Evolutionary conservation across 129 eudicot species (phyloP), one percentile per base, ranked within the genome.

Genomic region (Sambucus nigra): DNA sequence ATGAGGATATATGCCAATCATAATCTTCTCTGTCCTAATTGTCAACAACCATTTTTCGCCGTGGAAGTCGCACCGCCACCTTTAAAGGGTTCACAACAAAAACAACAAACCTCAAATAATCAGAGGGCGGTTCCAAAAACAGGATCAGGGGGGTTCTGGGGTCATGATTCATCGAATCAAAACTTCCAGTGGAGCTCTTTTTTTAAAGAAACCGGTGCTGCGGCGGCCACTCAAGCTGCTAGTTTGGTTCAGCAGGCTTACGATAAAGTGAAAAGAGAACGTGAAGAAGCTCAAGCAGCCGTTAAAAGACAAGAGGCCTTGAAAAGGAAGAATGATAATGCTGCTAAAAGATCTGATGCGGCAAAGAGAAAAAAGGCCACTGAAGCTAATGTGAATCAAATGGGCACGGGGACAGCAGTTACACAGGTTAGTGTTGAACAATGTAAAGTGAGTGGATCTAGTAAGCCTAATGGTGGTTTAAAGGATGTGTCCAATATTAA

Each of bases 1-100:
- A 68, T 79, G 52, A 73, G 87, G 57, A 73, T 76, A 75, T 84
- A 84, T 75, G 64, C 78, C 16, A 84, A 84, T 60, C 84, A 77
- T 57, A 69, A 88, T 71, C 87, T 88, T 20, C 68, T 84, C 46
- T 88, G 97, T 73, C 97, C 94, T 6, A 78, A 75, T 78, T 88
- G 97, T 54, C 76, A 69, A 55, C 81, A 77, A 59, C 80, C 94
- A 23, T 88, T 80, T 66, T 76, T 84, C 28, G 94, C 97, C 1
- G 54, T 75, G 49, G 94, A 88, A 67, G 76, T 69, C 19, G 68
- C 72, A 12, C 76, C 87, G 28, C 94, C 97, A 15, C 33, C 63
- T 53, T 63, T 81, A 15, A 74, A 77, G 53, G 68, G 63, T 57
- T 58, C 80, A 25, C 66, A 48, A 13, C 68, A 66, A 24, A 50